These are phyloP conservation scores for Lepidium didymum DNA, from an alignment of 345 rosid genomes.

Conservation along the genomic window DNA sequence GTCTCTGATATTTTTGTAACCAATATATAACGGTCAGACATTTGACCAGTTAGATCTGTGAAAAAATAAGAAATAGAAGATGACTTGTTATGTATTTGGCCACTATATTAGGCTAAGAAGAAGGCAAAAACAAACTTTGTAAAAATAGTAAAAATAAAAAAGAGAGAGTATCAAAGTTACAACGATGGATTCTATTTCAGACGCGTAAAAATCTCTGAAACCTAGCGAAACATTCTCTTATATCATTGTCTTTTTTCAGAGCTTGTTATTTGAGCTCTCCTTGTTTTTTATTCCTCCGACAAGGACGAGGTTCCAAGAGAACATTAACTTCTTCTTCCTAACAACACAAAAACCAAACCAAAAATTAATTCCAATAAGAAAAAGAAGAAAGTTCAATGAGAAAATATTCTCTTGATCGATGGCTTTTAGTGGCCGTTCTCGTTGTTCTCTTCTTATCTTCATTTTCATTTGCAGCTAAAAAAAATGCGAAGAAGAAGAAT, in stretches of 20 bases:
- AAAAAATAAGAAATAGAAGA: neutral
- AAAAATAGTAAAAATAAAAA: conserved; percentile 18
- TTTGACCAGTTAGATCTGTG: neutral
- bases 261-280: conserved; percentile 27
- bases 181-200: conserved; percentile 26
- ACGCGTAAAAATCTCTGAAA: conserved; percentile 27
- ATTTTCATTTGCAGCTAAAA: conserved; percentile 3
- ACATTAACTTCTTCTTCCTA: conserved; percentile 22
- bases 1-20: neutral
- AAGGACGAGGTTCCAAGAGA: conserved; percentile 31
- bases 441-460: conserved; percentile 16
- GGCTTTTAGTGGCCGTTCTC: conserved; percentile 20
- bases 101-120: conserved; percentile 2
- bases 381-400: conserved; percentile 10
- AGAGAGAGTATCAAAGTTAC: neutral
- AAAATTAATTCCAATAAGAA: neutral
- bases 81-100: neutral
- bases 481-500: conserved; percentile 5
- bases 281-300: conserved; percentile 27
- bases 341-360: neutral
- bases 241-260: conserved; percentile 10
- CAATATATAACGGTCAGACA: neutral
- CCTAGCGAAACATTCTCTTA: conserved; percentile 25
- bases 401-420: conserved; percentile 24
- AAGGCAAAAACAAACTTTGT: neutral